Evolutionary conservation across 2,329 filamentous ascomycete species (phyloP).

Genomic region (Drechmeria coniospora): DNA sequence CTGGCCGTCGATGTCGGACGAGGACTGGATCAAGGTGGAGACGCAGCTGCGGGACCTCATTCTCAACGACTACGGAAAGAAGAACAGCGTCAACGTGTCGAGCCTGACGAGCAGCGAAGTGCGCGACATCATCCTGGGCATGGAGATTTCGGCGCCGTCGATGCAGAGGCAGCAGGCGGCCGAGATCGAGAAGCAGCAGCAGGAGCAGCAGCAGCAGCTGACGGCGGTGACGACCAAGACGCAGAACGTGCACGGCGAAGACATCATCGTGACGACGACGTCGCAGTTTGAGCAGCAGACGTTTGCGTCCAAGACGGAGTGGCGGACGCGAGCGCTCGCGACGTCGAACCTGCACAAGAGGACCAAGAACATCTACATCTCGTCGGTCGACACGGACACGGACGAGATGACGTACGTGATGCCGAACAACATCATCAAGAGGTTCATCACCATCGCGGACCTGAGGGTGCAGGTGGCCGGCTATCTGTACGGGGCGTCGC

Average conservation of each 20-base stretch:
- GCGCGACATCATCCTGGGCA: slow-evolving; percentile 93
- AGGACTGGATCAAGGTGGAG: slow-evolving; percentile 99
- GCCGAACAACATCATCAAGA: slow-evolving; percentile 97
- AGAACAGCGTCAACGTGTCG: slow-evolving; percentile 98
- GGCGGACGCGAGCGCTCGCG: slow-evolving; percentile 91
- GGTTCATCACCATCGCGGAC: slow-evolving; percentile 95
- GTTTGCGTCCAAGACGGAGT: slow-evolving; percentile 97
- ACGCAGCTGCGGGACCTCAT: slow-evolving; percentile 90
- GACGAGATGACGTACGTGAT: slow-evolving; percentile 94
- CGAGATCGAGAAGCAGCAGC: slow-evolving; percentile 97
- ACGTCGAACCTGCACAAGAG: slow-evolving; percentile 88
- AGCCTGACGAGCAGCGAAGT: slow-evolving; percentile 95
- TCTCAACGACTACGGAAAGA: slow-evolving; percentile 96
- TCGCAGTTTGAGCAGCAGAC: slow-evolving; percentile 96
- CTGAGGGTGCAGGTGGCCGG: slow-evolving; percentile 91
- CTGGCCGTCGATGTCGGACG: slow-evolving; percentile 86
- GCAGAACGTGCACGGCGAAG: slow-evolving; percentile 90
- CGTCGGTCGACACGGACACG: slow-evolving; percentile 80
- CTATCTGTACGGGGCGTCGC: slow-evolving; percentile 85
- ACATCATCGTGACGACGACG: slow-evolving; percentile 95
- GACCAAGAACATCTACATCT: slow-evolving; percentile 97
- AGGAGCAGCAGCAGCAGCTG: slow-evolving; percentile 90
- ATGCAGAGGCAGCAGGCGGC: slow-evolving; percentile 97
- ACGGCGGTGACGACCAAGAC: slow-evolving; percentile 98
- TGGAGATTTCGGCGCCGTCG: slow-evolving; percentile 97